Evolutionary conservation across 2,329 filamentous ascomycete species (phyloP), one percentile per base, ranked within the genome.

Genomic region (Cladosporium colombiae): DNA sequence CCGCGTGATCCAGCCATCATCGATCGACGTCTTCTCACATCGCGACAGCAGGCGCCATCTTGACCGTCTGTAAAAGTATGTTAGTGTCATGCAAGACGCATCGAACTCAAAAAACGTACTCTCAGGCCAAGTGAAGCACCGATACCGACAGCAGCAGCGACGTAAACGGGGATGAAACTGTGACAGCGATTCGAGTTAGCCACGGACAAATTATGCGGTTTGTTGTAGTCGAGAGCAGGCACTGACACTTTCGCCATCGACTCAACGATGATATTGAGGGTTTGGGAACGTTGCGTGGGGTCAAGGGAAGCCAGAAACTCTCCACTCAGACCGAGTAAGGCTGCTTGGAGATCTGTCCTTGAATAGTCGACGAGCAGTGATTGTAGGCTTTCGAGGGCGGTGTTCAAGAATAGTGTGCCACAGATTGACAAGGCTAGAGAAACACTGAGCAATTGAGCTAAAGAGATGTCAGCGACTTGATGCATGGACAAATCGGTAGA

Each of bases 351-450:
- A 11, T 49, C 29, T 18, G 10, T 29, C 5, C 29, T 37, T 37
- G 53, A 49, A 16, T 21, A 31, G 53, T 29, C 35, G 31, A 27
- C 52, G 37, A 59, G 50, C 35, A 59, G 35, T 33, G 37, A 25
- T 40, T 40, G 23, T 10, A 65, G 55, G 18, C 55, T 56, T 4
- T 27, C 49, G 7, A 65, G 33, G 7, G 65, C 65, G 13, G 35
- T 46, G 23, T 66, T 66, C 21, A 63, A 50, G 14, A 68, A 64
- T 10, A 63, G 67, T 10, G 65, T 40, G 21, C 40, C 62, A n/a
- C 21, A 62, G 18, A 67, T 50, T 3, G 61, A 37, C 3, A 67
- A 44, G 33, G 35, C 46, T 18, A 67, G 14, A 5, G 65, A 44
- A 21, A 67, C 52, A 10, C 61, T 53, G 4, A 53, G 37, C 14